A percentile compares a stretch with the other conserved stretches of the same genome.
These are phyloP conservation scores for Coemansia asiatica DNA, from an alignment of 192 early-diverging fungal species.

Conservation along the genomic window DNA sequence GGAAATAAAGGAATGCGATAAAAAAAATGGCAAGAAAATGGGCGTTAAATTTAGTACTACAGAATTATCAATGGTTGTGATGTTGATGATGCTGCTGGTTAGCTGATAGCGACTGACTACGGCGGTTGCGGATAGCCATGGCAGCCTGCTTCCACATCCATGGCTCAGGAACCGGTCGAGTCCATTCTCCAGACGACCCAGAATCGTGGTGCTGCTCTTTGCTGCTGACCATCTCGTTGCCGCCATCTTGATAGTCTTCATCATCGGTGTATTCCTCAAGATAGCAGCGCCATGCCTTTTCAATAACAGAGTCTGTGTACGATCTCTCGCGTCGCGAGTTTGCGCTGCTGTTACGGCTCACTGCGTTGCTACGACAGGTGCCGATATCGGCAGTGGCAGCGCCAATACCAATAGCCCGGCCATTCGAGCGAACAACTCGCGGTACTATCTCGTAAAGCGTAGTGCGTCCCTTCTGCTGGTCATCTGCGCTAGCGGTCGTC, in stretches of 20 bases:
- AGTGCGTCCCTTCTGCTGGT: background rate
- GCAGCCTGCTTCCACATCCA: slow-evolving; percentile 56
- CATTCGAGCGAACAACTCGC: background rate
- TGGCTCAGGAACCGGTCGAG: slow-evolving; percentile 42
- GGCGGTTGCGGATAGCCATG: slow-evolving; percentile 47
- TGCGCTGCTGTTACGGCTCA: slow-evolving; percentile 25
- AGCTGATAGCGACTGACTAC: slow-evolving; percentile 42
- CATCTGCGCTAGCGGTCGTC: background rate
- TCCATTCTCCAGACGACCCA: slow-evolving; percentile 13
- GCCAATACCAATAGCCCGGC: background rate
- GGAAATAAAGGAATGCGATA: background rate
- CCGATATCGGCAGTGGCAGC: background rate
- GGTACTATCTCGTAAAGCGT: slow-evolving; percentile 4
- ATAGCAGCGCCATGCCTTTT: slow-evolving; percentile 49
- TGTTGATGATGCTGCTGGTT: slow-evolving; percentile 19
- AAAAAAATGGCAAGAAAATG: background rate
- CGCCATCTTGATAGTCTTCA: slow-evolving; percentile 17
- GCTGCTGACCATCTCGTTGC: background rate
- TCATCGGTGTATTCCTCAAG: slow-evolving; percentile 32
- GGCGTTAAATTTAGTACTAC: background rate
- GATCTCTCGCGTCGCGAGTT: slow-evolving; percentile 51
- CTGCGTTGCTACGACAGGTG: background rate
- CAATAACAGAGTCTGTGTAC: slow-evolving; percentile 45
- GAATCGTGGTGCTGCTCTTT: slow-evolving; percentile 12
- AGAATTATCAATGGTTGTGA: background rate